phyloP scores from a whole-genome alignment of 768 basidiomycete species.

The Leccinellum rugosiceps region DNA sequence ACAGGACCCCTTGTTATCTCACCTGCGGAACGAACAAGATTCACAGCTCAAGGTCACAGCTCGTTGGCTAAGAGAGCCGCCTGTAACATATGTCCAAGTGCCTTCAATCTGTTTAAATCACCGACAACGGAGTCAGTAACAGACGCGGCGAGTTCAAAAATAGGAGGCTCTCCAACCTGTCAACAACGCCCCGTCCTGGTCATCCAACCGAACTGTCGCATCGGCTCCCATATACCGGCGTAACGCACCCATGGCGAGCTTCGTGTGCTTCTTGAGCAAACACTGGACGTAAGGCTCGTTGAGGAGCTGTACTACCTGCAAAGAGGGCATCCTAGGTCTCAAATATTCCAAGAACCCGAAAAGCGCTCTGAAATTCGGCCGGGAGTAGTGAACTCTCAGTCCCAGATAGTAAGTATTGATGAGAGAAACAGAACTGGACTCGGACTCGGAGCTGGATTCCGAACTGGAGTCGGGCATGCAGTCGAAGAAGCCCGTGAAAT shows the following conservation, averaged over 20 bases:
- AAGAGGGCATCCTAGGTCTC: constrained; percentile 12
- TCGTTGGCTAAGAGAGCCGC: no score
- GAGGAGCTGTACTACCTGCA: constrained; percentile 21
- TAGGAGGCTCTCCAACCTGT: constrained; percentile 13
- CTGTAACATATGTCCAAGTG: no score
- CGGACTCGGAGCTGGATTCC: no score
- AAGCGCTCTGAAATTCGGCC: not conserved
- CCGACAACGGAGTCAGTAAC: no score
- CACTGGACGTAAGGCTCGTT: constrained; percentile 13
- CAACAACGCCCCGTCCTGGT: constrained; percentile 17
- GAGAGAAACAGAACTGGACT: not conserved
- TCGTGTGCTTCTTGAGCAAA: constrained; percentile 16
- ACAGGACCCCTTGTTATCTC: not conserved
- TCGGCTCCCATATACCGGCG: not conserved
- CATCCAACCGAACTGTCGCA: constrained; percentile 21
- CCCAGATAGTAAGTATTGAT: not conserved
- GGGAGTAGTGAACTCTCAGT: not conserved
- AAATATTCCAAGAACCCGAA: constrained; percentile 15
- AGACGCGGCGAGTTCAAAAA: not conserved
- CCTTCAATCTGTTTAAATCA: no score
- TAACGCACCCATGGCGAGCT: constrained; percentile 8
- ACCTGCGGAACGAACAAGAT: no score
- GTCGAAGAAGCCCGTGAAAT: not conserved
- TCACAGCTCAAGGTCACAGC: no score
- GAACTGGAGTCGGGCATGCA: no score